These are phyloP conservation scores for Gnaphalium uliginosum DNA, from an alignment of 129 eudicot species.

Conservation along the genomic window DNA sequence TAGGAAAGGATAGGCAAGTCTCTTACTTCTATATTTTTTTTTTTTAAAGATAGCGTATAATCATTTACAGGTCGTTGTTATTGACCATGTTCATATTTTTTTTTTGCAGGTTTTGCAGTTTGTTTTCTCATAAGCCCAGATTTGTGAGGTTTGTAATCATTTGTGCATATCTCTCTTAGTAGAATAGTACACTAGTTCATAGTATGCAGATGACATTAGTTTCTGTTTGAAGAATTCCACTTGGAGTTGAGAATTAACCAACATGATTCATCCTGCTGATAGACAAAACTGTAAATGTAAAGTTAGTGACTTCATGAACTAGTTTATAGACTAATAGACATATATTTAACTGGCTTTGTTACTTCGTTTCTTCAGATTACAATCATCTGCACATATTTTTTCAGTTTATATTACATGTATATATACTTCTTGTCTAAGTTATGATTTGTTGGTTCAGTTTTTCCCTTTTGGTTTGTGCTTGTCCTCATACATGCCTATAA, in stretches of 20 bases:
- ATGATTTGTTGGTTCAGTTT: not conserved
- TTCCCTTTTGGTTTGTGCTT: not conserved
- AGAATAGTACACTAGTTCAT: too few species aligned
- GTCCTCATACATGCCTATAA: too few species aligned
- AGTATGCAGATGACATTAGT: not conserved
- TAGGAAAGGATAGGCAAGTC: conserved; percentile 31
- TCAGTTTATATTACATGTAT: conserved; percentile 10
- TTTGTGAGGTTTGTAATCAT: conserved; percentile 3
- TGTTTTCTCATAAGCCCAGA: conserved; percentile 1
- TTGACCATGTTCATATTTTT: not conserved
- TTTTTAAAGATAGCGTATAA: conserved; percentile 17
- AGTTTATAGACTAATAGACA: conserved; percentile 22
- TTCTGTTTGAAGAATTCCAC: conserved; percentile 23
- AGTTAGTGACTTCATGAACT: not conserved
- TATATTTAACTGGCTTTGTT: conserved; percentile 13
- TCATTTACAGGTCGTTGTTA: not conserved
- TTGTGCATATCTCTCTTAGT: conserved; percentile 27
- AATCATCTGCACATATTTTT: not conserved
- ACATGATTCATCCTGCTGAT: conserved; percentile 15
- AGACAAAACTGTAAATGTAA: conserved; percentile 26
- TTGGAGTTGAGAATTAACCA: conserved; percentile 27
- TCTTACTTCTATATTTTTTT: not conserved
- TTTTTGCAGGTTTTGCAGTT: conserved; percentile 27
- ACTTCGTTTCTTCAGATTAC: conserved; percentile 7
- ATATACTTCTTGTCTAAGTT: not conserved